Evolutionary conservation across 2,329 filamentous ascomycete genomes (phyloP), one percentile per base, ranked within the genome.

Genomic region (Diaporthe destruens): DNA sequence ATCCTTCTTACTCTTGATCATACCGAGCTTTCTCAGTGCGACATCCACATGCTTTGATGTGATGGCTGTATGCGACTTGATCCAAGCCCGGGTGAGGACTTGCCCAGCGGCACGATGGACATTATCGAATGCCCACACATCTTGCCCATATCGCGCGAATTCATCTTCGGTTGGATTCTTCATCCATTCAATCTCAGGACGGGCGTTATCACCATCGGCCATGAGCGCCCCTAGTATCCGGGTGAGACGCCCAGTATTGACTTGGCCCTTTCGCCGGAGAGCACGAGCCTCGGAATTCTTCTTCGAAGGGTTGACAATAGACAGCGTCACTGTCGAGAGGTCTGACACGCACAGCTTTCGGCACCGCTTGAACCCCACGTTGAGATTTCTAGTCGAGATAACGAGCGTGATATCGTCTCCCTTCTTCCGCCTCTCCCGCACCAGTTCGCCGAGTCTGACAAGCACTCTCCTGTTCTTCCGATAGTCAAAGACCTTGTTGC

Each of bases 171-270:
- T 7, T 2, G 12, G 7, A 51, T 14, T 32, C 3, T 2, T 7
- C 44, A 25, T 8, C 61, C 61, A 65, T 20, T 65, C 11, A 1
- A 65, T 25, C 3, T 23, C 14, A 6, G 29, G 44, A 6, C 20
- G 20, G 12, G 61, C 6, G 6, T 16, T 36, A 44, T 7, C 12
- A 14, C 20, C 12, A 7, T 18, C 25, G n/a, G 25, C 7, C 44
- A 51, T 47, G 7, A 20, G 44, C 44, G 18, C 61, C 44, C 12
- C 32, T 18, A 51, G 1, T 7, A 36, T 36, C 25, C 59, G 9
- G 9, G 42, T 34, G 29, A 65, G 61, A 1, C 61, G 61, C n/a
- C 61, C 20, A 7, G 61, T 65, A 9, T 65, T 65, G 61, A 65
- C 9, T 1, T 3, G 3, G 20, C 44, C 44, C 44, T 65, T 65